Percentiles rank a stretch among this genome's conserved stretches.
Evolutionary conservation across 1,139 yeast genomes (phyloP).

Genomic region (Suhomyces bribrorum): DNA sequence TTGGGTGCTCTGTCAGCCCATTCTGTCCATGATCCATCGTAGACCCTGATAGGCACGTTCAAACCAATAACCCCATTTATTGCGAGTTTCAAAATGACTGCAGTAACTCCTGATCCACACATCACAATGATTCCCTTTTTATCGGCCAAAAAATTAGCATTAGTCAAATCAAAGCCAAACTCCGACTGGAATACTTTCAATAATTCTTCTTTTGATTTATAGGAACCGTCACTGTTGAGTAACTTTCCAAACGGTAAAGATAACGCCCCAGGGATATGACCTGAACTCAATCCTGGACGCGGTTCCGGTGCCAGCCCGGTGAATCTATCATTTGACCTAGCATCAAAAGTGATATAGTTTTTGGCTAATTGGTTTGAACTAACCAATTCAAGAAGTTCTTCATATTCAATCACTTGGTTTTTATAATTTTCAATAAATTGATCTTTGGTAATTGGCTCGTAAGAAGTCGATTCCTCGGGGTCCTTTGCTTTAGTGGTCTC

Average conservation of each 20-base stretch:
- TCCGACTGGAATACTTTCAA: slow-evolving; percentile 44
- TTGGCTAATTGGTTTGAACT: slow-evolving; percentile 46
- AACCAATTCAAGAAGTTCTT: slow-evolving; percentile 62
- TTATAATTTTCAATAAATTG: slow-evolving; percentile 34
- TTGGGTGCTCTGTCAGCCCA: slow-evolving; percentile 50
- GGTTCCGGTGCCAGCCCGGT: slow-evolving; percentile 85
- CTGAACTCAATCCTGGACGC: slow-evolving; percentile 80
- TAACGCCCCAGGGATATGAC: slow-evolving; percentile 81
- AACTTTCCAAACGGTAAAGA: slow-evolving; percentile 76
- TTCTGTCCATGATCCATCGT: slow-evolving; percentile 96
- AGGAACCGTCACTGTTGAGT: slow-evolving; percentile 49
- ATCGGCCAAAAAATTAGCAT: slow-evolving; percentile 23
- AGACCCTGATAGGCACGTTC: slow-evolving; percentile 66
- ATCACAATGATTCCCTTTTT: slow-evolving; percentile 70
- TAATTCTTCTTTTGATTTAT: slow-evolving; percentile 50
- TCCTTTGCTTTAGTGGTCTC: slow-evolving; percentile 24
- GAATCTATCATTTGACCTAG: slow-evolving; percentile 76
- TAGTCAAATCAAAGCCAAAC: slow-evolving; percentile 35
- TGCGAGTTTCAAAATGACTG: slow-evolving; percentile 69
- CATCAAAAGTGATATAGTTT: slow-evolving; percentile 68
- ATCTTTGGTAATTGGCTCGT: slow-evolving; percentile 25
- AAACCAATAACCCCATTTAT: slow-evolving; percentile 55
- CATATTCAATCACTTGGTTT: slow-evolving; percentile 59
- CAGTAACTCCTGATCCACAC: slow-evolving; percentile 97
- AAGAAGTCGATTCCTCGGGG: slow-evolving; percentile 13